phyloP scores from a whole-genome alignment of 257 asterid genomes.

The Scutellaria minor region DNA sequence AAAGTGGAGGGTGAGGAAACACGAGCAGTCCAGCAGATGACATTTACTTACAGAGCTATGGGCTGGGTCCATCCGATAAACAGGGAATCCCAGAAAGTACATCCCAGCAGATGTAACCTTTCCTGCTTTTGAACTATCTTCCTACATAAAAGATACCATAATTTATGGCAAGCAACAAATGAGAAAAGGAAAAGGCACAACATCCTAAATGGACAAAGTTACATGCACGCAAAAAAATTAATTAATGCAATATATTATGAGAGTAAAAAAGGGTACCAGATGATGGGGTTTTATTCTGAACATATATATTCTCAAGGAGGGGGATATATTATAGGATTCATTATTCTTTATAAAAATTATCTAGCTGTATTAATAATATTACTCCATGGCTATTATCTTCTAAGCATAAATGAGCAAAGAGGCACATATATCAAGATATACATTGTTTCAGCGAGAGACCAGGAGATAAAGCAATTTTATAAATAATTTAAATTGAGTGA shows the following conservation, averaged over 20 bases:
- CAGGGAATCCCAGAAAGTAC: conserved; percentile 96
- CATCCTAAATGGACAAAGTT: not conserved
- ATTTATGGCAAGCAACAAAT: conserved; percentile 24
- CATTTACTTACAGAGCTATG: conserved; percentile 65
- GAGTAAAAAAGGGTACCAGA: not conserved
- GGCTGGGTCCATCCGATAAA: conserved; percentile 80
- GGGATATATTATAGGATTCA: not conserved
- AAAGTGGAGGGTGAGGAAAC: not conserved
- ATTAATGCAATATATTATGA: not conserved
- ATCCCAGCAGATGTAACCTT: conserved; percentile 89
- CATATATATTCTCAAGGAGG: conserved; percentile 15
- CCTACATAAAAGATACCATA: conserved; percentile 49
- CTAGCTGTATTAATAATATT: conserved; percentile 13
- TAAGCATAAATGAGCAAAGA: conserved; percentile 3
- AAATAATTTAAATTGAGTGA: not conserved
- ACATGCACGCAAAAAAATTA: not conserved
- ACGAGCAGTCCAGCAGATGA: conserved; percentile 23
- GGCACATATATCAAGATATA: not conserved
- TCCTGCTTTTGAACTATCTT: conserved; percentile 89
- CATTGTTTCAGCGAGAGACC: not conserved
- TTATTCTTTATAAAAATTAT: not conserved
- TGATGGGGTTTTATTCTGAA: not conserved
- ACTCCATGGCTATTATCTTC: conserved; percentile 1
- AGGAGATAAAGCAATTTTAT: not conserved
- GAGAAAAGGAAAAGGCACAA: not conserved